Evolutionary conservation across 768 basidiomycete genomes (phyloP), one percentile per base, ranked within the genome.

Genomic region (Auricularia heimuer): DNA sequence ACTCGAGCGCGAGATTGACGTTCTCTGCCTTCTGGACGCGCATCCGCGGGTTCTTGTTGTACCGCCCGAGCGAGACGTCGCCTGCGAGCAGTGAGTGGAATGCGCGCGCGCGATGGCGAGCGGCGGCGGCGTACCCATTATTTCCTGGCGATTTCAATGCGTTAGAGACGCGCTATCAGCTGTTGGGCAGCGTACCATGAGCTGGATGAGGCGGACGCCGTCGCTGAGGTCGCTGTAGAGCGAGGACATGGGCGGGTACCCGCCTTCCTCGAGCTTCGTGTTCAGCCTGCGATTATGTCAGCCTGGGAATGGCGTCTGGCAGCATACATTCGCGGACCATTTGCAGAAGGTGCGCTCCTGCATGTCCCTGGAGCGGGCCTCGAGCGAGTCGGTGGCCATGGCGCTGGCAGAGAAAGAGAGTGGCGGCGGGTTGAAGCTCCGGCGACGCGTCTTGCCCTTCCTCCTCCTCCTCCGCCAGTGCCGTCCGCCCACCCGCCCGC

Each of bases 11-110:
- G 75, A 93, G 94, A 76, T 92, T 95, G 61, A 96, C 95, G 75
- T 99, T 99, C 81, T 99, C 97, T 2, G 94, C 94, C 72, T 95
- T 97, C 75, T 99, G 97, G 1, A 98, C 88, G 37, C 95, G 85
- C 81, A 98, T 94, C 42, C 87, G 81, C 0, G 97, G 96, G 64
- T 82, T 85, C 73, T 82, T 89, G 78, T 96, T 97, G 74, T 96
- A 98, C 70, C 92, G 79, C n/a, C 96, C 96, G 4, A 98, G 83
- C n/a, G 91, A 91, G 2, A 85, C 86, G 73, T 94, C 92, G 63
- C 92, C 92, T 94, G 62, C 35, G 35, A 16, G 62, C 39, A 18
- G 61, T 67, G 35, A 65, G 42, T 63, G 65, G 39, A 24, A 61
- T 63, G 69, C 65, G 12, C 63, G 18, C 54, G 65, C 37, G 36